Base-by-base conservation (phyloP, 2,329 filamentous ascomycete genomes). In the Paracoccidioides lutzii region DNA sequence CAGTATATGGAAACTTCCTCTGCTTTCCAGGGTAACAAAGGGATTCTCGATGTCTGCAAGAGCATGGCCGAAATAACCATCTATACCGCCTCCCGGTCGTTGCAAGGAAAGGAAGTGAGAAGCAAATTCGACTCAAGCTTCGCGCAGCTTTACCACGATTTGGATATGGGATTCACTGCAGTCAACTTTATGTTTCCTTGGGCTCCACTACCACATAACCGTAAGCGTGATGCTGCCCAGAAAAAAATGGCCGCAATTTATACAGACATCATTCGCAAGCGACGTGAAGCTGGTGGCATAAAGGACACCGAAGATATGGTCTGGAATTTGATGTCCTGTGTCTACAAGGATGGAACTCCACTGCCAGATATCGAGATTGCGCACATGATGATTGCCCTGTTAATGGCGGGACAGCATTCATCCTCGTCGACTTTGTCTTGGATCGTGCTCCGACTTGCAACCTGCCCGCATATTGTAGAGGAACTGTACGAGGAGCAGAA, bases 371-470 rank as follows among this genome's bases (percentile, higher is more conserved):
- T 85, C 65, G 88, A 95, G 71, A 81, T 94, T 57, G 88, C 89
- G 28, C 86, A 93, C 73, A 91, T 95, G 81, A 91, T 95, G 87
- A 95, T 95, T 71, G 88, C 88, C 5, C 79, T 95, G 28, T 81
- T 95, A 59, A 94, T 95, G 88, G 89, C 88, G 57, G 89, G 89
- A 55, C 89, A 95, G 69, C 89, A 95, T 75, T 91, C 87, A 2
- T 91, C 88, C 2, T 88, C 88, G 3, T 89, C 88, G 22, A 90
- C 87, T 42, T 84, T 82, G 64, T 81, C 88, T 42, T 95, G 89
- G 88, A 90, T 94, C 65, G 79, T 93, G 69, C 79, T 94, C 43
- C 85, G 84, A 61, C 81, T 95, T 41, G 88, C 89, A 32, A 80
- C 85, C 58, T 79, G 85, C 64, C 88, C 89, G 10, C 78, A 90